Percentiles rank a stretch among this genome's conserved stretches.
Evolutionary conservation across 306 rosid species (phyloP).

Genomic region (Glycine soja): DNA sequence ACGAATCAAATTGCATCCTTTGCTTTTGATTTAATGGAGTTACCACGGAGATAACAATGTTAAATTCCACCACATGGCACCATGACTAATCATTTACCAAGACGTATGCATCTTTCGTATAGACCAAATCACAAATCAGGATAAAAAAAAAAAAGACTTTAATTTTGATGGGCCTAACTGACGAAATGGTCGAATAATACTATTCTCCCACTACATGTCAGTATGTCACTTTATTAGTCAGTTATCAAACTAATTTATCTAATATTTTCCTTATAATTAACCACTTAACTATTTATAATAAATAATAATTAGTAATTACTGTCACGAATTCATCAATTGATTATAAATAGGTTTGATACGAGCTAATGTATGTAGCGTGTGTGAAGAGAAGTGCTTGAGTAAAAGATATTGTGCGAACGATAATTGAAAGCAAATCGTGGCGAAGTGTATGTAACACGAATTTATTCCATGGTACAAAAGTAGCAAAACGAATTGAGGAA

Average conservation of each 20-base stretch:
- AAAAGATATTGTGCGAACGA: constrained; percentile 12
- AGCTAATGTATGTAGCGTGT: too few species aligned
- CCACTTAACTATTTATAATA: background rate
- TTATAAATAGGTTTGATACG: background rate
- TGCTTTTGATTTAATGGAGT: too few species aligned
- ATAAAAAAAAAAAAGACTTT: too few species aligned
- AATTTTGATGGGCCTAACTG: too few species aligned
- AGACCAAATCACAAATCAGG: too few species aligned
- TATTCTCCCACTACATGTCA: too few species aligned
- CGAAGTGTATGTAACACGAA: constrained; percentile 13
- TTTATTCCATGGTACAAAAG: constrained; percentile 34
- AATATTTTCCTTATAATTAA: background rate
- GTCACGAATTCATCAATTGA: background rate
- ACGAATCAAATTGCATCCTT: too few species aligned
- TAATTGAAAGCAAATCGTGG: constrained; percentile 16
- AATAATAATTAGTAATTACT: background rate
- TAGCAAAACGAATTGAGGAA: constrained; percentile 25
- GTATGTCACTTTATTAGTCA: background rate
- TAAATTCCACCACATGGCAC: too few species aligned
- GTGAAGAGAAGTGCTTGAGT: background rate
- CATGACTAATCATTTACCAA: too few species aligned
- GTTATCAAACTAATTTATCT: background rate
- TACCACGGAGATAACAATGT: too few species aligned
- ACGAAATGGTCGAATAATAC: too few species aligned
- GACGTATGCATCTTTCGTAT: too few species aligned